Percentiles rank a stretch among this genome's conserved stretches.
phyloP scores from a whole-genome alignment of 148 eudicot genomes.

The Camellia granthamiana region DNA sequence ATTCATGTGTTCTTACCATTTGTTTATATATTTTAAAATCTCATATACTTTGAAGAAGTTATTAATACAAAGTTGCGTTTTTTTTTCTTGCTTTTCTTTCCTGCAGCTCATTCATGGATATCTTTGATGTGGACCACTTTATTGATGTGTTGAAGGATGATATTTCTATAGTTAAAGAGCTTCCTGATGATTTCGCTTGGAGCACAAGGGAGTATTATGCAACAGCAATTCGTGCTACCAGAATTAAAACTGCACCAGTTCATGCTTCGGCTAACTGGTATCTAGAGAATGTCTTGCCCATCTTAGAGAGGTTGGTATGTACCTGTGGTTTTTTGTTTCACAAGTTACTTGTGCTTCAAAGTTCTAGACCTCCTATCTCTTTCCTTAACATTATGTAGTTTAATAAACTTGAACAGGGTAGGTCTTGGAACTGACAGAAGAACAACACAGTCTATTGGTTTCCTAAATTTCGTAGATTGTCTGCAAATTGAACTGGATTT shows the following conservation, averaged over 20 bases:
- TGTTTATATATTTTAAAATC: background rate
- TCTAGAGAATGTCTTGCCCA: slow-evolving; percentile 69
- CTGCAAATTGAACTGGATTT: background rate
- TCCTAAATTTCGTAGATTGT: background rate
- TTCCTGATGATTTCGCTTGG: slow-evolving; percentile 87
- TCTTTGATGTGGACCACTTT: slow-evolving; percentile 96
- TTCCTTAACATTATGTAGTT: background rate
- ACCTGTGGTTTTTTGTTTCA: background rate
- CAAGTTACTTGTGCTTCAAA: background rate
- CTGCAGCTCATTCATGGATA: slow-evolving; percentile 78
- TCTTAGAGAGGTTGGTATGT: slow-evolving; percentile 62
- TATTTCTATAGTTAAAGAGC: slow-evolving; percentile 69
- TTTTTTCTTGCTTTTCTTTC: slow-evolving; percentile 5
- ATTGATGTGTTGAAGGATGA: slow-evolving; percentile 82
- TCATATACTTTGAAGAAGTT: slow-evolving; percentile 11
- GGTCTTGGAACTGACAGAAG: background rate
- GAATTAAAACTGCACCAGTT: slow-evolving; percentile 91
- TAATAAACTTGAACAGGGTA: background rate
- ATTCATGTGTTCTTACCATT: background rate
- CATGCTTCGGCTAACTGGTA: slow-evolving; percentile 99
- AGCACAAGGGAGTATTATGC: slow-evolving; percentile 95
- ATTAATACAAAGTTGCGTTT: background rate
- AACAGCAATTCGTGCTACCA: slow-evolving; percentile 76
- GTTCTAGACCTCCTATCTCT: background rate
- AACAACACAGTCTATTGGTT: background rate